A percentile compares a stretch with the other conserved stretches of the same genome.
Evolutionary conservation across 2,329 filamentous ascomycete genomes (phyloP).

Genomic region (Pyrenochaeta sp.): DNA sequence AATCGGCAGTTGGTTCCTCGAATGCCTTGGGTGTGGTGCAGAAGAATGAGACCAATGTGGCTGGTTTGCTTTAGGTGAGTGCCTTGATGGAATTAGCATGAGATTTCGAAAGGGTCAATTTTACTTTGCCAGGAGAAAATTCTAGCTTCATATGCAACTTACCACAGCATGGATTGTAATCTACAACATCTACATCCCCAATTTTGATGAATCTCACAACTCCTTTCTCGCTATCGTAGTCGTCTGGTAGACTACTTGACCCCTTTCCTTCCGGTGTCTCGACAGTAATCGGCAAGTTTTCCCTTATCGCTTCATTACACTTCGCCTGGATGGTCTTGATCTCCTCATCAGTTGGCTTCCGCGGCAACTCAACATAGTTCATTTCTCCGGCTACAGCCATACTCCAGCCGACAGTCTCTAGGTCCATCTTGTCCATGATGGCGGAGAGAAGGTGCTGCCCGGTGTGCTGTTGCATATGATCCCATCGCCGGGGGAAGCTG

Average conservation of each 20-base stretch:
- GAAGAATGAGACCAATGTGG: conserved; percentile 38
- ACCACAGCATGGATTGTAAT: conserved; percentile 46
- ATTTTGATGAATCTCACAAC: conserved; percentile 43
- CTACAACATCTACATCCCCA: conserved; percentile 40
- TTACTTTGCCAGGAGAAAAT: too few relatives aligned
- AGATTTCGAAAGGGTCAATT: too few relatives aligned
- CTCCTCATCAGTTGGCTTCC: conserved; percentile 37
- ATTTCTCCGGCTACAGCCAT: conserved; percentile 44
- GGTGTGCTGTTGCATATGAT: conserved; percentile 47
- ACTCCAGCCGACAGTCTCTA: conserved; percentile 40
- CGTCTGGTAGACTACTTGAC: conserved; percentile 35
- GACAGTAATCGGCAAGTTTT: conserved; percentile 37
- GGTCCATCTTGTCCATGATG: conserved; percentile 39
- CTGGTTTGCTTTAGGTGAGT: conserved; percentile 43
- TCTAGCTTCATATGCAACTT: too few relatives aligned
- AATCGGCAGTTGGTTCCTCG: conserved; percentile 41
- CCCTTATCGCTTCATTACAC: conserved; percentile 38
- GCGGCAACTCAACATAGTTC: conserved; percentile 43
- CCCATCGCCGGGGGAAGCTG: conserved; percentile 40
- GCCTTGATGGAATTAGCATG: too few relatives aligned
- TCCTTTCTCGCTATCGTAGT: conserved; percentile 43
- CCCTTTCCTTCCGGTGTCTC: conserved; percentile 38
- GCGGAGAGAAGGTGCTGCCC: conserved; percentile 45
- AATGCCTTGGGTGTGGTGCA: conserved; percentile 41
- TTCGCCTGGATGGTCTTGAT: conserved; percentile 31